A percentile compares a stretch with the other conserved stretches of the same genome.
phyloP scores from a whole-genome alignment of 768 basidiomycete genomes.

The Mycena venus region DNA sequence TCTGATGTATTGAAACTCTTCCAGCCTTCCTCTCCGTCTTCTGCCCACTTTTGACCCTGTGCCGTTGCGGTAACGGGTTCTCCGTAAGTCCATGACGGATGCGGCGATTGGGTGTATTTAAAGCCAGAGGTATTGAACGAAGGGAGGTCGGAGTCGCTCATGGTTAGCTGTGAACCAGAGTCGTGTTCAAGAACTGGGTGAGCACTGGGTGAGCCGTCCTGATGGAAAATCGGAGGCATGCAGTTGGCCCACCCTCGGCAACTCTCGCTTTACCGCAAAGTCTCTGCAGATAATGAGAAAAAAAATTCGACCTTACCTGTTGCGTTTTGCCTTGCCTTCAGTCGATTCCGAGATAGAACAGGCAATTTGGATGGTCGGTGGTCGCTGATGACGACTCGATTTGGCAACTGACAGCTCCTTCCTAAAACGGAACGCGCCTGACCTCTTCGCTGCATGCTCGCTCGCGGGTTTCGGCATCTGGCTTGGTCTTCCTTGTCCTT shows the following conservation, averaged over 20 bases:
- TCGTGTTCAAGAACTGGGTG: too few species aligned
- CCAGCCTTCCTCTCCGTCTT: conserved; percentile 58
- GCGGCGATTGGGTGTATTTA: conserved; percentile 49
- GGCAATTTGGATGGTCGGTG: not conserved
- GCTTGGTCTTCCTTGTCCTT: conserved; percentile 1
- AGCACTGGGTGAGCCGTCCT: too few species aligned
- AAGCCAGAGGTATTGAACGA: conserved; percentile 39
- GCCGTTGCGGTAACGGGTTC: conserved; percentile 48
- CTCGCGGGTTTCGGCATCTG: conserved; percentile 23
- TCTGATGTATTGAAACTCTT: conserved; percentile 50
- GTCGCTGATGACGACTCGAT: not conserved
- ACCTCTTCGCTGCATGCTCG: conserved; percentile 24
- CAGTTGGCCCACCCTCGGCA: too few species aligned
- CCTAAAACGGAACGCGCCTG: conserved; percentile 3
- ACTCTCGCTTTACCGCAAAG: not conserved
- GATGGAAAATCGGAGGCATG: too few species aligned
- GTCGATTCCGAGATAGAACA: not conserved
- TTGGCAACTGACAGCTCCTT: not conserved
- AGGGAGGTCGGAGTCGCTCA: conserved; percentile 11
- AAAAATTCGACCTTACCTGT: not conserved
- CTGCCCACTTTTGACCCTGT: conserved; percentile 56
- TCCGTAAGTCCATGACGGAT: conserved; percentile 56
- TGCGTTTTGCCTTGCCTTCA: not conserved
- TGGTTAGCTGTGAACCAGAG: not conserved
- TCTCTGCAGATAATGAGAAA: not conserved